Base-by-base conservation (phyloP, 805 yeast species). In the Zygoascus tannicola region DNA sequence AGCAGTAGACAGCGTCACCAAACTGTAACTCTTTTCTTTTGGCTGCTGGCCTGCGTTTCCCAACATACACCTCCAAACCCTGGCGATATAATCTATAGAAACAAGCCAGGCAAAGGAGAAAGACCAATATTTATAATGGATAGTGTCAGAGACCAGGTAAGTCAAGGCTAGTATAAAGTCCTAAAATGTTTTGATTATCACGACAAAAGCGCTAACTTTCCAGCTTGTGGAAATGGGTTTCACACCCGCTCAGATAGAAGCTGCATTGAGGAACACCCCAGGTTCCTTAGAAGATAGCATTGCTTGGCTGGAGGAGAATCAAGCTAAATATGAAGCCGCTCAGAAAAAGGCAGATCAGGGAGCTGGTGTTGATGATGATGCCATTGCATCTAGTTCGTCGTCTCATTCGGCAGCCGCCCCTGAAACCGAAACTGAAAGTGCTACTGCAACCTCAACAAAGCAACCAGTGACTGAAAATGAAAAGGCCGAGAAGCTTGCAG, bases 151-250 rank as follows among this genome's bases (percentile, higher is more conserved):
- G 14, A 33, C 39, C 44, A 34, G 44, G 33, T 41, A 18, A 35
- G 22, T 7, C 12, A 22, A 15, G 21, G n/a, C n/a, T n/a, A n/a
- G n/a, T n/a, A n/a, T n/a, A n/a, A n/a, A n/a, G n/a, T n/a, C 26
- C 10, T 20, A 16, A 14, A 16, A 14, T 14, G 10, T 10, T 28
- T 28, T 28, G 12, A 28, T 14, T 28, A 28, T 10, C 14, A 14
- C 14, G 32, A 10, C 14, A 28, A 28, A 10, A 10, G 12, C 12
- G 12, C 14, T 28, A 10, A 28, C 32, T n/a, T n/a, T 35, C 19
- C 15, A 55, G 52, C 47, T 57, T 15, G 44, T 47, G 34, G 60
- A 56, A 14, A 60, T 60, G 64, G 66, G 66, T 23, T 62, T 62
- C 38, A 52, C 56, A 32, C 54, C 57, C 32, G 47, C 46, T 28